Conservation (phyloP, 2,329 filamentous ascomycete genomes). For the Trichoderma harzianum region DNA sequence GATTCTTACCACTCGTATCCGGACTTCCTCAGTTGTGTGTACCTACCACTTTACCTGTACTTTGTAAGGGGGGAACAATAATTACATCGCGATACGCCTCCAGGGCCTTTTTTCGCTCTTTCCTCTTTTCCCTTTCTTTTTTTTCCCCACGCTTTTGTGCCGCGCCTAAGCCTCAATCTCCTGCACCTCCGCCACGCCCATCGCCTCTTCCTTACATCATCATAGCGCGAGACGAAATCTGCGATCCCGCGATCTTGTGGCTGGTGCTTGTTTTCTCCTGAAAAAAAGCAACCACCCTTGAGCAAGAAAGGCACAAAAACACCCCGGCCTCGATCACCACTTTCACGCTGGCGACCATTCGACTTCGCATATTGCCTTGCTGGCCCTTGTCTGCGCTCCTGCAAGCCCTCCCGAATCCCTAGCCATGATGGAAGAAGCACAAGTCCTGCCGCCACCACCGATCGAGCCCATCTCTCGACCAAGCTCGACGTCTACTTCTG, state of each 20-base stretch:
- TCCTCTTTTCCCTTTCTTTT: neutral
- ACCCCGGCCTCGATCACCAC: neutral
- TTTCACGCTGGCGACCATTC: constrained; percentile 17
- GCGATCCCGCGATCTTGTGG: constrained; percentile 15
- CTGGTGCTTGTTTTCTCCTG: constrained; percentile 12
- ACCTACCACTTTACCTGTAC: neutral
- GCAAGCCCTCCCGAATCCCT: constrained; percentile 21
- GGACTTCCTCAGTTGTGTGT: constrained; percentile 5
- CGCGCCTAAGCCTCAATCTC: neutral
- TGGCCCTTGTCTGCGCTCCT: neutral
- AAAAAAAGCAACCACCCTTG: neutral
- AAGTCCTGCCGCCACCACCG: constrained; percentile 37
- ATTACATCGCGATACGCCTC: constrained; percentile 16
- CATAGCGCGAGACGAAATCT: constrained; percentile 15
- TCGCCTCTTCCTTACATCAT: constrained; percentile 12
- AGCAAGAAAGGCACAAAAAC: neutral
- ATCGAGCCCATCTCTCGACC: constrained; percentile 50
- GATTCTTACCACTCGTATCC: constrained; percentile 12
- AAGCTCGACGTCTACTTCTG: constrained; percentile 47
- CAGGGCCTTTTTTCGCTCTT: neutral
- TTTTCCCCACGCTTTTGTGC: constrained; percentile 10
- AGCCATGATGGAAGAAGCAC: constrained; percentile 45
- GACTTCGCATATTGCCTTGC: constrained; percentile 1
- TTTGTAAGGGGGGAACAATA: constrained; percentile 14
- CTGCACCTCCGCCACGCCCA: constrained; percentile 8